Evolutionary conservation across 2,329 filamentous ascomycete genomes (phyloP).

Genomic region (Cladosporium halotolerans): DNA sequence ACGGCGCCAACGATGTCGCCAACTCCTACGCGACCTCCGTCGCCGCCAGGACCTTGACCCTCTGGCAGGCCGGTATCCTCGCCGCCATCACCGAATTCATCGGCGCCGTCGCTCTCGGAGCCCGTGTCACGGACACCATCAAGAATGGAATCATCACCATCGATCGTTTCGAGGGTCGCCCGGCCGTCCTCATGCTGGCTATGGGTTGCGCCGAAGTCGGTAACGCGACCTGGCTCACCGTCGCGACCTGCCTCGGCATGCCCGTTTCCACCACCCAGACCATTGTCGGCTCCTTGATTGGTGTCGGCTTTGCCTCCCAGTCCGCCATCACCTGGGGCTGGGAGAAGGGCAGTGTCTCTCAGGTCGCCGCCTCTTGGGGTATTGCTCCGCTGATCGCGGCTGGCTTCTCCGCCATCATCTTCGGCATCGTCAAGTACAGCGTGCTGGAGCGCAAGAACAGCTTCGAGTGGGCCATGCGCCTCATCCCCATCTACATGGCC

Average conservation of each 20-base stretch:
- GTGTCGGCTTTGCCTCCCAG: constrained; percentile 34
- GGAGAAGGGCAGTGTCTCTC: constrained; percentile 36
- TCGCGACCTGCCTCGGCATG: constrained; percentile 48
- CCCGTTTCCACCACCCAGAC: constrained; percentile 56
- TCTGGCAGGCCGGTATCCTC: constrained; percentile 44
- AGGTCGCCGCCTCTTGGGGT: constrained; percentile 30
- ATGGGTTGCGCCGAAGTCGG: constrained; percentile 28
- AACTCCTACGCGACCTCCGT: constrained; percentile 48
- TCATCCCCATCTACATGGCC: constrained; percentile 45
- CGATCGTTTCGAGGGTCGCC: constrained; percentile 39
- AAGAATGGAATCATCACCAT: constrained; percentile 52
- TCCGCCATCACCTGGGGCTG: constrained; percentile 32
- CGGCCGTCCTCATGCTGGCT: constrained; percentile 49
- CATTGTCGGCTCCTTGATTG: constrained; percentile 42
- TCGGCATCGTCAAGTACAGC: constrained; percentile 41
- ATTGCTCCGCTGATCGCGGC: constrained; percentile 43
- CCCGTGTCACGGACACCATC: constrained; percentile 54
- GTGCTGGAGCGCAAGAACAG: constrained; percentile 43
- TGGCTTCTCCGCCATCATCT: constrained; percentile 42
- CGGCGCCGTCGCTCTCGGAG: constrained; percentile 45
- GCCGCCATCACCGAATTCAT: constrained; percentile 45
- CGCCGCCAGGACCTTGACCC: constrained; percentile 44
- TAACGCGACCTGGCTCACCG: constrained; percentile 48
- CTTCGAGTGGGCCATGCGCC: constrained; percentile 42
- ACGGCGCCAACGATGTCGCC: constrained; percentile 50